These are phyloP conservation scores for Penicillium sclerotigenum DNA, from an alignment of 2,329 filamentous ascomycete genomes.

Conservation along the genomic window DNA sequence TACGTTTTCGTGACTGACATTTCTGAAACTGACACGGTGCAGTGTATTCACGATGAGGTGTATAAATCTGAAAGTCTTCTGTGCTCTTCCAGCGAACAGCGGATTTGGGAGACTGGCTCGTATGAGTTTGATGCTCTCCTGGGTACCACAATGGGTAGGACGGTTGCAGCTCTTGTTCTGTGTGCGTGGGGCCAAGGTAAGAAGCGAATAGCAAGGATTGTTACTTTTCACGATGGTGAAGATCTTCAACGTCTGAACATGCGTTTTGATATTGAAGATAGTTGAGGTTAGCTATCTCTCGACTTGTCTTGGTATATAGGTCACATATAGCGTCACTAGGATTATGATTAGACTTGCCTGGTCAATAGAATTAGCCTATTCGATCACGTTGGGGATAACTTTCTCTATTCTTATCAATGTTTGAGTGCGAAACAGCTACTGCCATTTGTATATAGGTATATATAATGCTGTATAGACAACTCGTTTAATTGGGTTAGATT, in stretches of 20 bases:
- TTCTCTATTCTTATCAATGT: too few relatives aligned
- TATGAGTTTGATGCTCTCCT: background rate
- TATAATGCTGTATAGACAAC: background rate
- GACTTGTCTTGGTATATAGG: background rate
- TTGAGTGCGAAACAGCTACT: too few relatives aligned
- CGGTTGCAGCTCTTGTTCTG: background rate
- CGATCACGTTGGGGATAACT: background rate
- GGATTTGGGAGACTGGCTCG: background rate
- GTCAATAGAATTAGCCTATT: background rate
- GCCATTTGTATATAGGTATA: too few relatives aligned
- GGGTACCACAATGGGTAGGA: slow-evolving; percentile 2
- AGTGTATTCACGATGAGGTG: background rate
- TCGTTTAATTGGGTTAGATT: background rate
- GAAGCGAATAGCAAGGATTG: background rate
- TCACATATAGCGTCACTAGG: background rate
- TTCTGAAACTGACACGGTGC: background rate
- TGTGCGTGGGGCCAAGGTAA: background rate
- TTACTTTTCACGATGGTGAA: background rate
- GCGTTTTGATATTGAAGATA: slow-evolving; percentile 4
- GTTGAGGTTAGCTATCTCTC: background rate
- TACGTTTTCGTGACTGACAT: background rate
- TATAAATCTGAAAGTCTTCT: background rate
- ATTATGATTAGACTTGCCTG: background rate
- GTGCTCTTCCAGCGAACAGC: background rate
- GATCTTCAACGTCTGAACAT: background rate